Conservation (phyloP, 805 yeast species). For the Lipomyces kockii region DNA sequence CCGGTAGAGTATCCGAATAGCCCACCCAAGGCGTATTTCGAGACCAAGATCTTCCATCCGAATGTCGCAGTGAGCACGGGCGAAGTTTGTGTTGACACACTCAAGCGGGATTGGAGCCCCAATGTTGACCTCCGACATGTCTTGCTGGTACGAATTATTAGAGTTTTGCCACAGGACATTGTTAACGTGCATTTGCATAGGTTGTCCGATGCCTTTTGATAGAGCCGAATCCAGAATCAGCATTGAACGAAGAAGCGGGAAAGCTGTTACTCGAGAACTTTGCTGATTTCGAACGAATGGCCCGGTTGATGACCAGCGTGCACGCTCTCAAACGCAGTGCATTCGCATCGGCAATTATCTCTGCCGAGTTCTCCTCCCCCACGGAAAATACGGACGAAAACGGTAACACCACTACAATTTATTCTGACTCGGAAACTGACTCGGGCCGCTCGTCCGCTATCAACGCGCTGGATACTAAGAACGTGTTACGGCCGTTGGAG, state of each 20-base stretch:
- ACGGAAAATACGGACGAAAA: slow-evolving; percentile 1
- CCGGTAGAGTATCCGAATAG: slow-evolving; percentile 50
- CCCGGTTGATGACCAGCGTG: slow-evolving; percentile 42
- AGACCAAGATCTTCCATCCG: slow-evolving; percentile 42
- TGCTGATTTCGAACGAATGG: slow-evolving; percentile 39
- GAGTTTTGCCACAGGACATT: neutral
- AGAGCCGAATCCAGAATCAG: slow-evolving; percentile 45
- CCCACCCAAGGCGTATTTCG: slow-evolving; percentile 54
- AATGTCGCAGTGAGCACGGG: slow-evolving; percentile 43
- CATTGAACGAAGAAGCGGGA: slow-evolving; percentile 44
- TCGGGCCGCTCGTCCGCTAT: neutral
- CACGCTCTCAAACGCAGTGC: slow-evolving; percentile 39
- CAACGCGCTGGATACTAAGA: slow-evolving; percentile 8
- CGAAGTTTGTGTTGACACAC: slow-evolving; percentile 45
- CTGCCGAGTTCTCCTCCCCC: slow-evolving; percentile 6
- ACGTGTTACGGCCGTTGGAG: slow-evolving; percentile 26
- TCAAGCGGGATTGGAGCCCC: slow-evolving; percentile 43
- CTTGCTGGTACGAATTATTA: slow-evolving; percentile 34
- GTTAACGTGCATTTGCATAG: slow-evolving; percentile 10
- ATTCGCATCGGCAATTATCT: slow-evolving; percentile 6
- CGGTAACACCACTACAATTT: slow-evolving; percentile 7
- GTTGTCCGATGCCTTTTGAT: slow-evolving; percentile 43
- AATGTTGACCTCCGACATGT: slow-evolving; percentile 40
- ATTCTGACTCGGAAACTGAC: slow-evolving; percentile 5
- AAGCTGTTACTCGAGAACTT: slow-evolving; percentile 42